These are phyloP conservation scores for Vicia faba DNA, from an alignment of 306 rosid genomes.

Conservation along the genomic window DNA sequence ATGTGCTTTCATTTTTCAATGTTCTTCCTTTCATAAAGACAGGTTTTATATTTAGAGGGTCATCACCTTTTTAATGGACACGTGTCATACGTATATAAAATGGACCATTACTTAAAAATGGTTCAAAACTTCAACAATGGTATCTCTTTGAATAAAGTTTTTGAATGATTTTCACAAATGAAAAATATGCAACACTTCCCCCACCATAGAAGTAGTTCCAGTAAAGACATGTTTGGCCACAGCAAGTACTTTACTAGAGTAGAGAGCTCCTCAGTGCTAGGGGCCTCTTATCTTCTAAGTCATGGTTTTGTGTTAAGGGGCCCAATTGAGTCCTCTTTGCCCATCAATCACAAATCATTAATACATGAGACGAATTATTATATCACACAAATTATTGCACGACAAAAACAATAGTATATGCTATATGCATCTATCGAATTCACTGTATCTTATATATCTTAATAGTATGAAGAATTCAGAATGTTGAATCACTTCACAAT, in stretches of 20 bases:
- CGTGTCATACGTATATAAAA: too few species aligned
- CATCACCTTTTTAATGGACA: too few species aligned
- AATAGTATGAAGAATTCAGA: too few species aligned
- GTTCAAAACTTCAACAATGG: too few species aligned
- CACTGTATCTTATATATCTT: too few species aligned
- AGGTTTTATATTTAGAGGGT: too few species aligned
- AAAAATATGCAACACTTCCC: background rate
- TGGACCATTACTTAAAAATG: too few species aligned
- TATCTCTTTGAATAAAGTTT: too few species aligned
- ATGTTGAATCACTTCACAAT: too few species aligned
- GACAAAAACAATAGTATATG: slow-evolving; percentile 24
- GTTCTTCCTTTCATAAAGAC: background rate
- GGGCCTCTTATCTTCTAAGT: slow-evolving; percentile 32
- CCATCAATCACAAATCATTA: slow-evolving; percentile 43
- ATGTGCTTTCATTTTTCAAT: slow-evolving; percentile 14
- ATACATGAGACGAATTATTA: slow-evolving; percentile 35
- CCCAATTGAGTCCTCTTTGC: slow-evolving; percentile 34
- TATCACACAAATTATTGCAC: slow-evolving; percentile 32
- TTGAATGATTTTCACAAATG: too few species aligned
- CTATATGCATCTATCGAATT: background rate
- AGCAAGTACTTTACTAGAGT: background rate
- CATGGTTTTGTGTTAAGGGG: slow-evolving; percentile 28
- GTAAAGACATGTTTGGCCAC: background rate
- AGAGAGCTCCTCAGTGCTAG: background rate
- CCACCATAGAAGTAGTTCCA: background rate